These are phyloP conservation scores for Parathielavia hyrcaniae DNA, from an alignment of 495 filamentous ascomycete species.

Conservation along the genomic window DNA sequence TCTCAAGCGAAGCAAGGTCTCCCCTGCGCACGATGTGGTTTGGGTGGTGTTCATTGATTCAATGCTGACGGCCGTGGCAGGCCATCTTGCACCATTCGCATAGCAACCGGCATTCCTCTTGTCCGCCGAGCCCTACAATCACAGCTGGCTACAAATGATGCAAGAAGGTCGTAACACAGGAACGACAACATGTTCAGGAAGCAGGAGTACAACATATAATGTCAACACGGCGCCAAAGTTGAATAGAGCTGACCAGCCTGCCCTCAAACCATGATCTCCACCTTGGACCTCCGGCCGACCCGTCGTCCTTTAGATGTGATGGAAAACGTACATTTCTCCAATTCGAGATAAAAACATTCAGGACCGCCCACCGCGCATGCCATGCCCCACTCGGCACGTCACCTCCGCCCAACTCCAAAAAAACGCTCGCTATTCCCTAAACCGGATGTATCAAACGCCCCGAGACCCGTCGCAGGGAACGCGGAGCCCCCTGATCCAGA, in stretches of 20 bases:
- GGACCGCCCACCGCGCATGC: neutral
- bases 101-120: neutral
- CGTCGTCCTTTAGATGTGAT: neutral
- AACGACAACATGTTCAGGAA: too few species aligned
- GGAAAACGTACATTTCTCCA: too few species aligned
- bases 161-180: neutral
- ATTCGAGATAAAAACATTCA: neutral
- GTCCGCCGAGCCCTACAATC: neutral
- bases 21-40: too few species aligned
- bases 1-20: too few species aligned
- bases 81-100: neutral
- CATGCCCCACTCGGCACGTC: neutral
- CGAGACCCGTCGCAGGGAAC: slow-evolving; percentile 20
- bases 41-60: too few species aligned
- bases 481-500: slow-evolving; percentile 17
- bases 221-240: too few species aligned
- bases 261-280: neutral
- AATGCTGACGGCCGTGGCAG: too few species aligned
- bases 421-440: slow-evolving; percentile 23
- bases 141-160: neutral
- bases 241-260: neutral
- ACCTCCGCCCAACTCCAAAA: slow-evolving; percentile 23
- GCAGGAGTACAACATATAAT: too few species aligned
- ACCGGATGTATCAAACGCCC: slow-evolving; percentile 25
- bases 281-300: neutral